Base-by-base conservation (phyloP, 2,329 filamentous ascomycete genomes). In the Apiospora koreana region DNA sequence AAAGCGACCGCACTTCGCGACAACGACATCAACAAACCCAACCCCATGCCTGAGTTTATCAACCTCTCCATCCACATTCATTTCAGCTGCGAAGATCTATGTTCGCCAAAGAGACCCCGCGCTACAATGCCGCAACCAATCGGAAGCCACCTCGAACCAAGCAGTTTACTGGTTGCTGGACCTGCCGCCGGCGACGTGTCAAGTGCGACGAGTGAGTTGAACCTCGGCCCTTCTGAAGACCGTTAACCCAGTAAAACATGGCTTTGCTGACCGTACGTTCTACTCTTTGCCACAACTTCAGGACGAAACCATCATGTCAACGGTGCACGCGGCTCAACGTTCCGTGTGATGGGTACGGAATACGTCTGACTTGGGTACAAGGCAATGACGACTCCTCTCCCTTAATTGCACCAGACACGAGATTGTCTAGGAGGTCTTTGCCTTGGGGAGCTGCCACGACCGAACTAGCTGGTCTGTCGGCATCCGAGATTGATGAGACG, bases 311-410 rank as follows among this genome's bases (percentile, higher is more conserved):
- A 7, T 42, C 50, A 16, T 75, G 74, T 42, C 45, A 68, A 9
- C 45, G 66, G 23, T 68, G 66, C 45, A 16, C 31, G 9, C 68
- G 62, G 14, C 68, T 72, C n/a, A 71, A 72, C 1, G 50, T 74
- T 25, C n/a, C 67, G 16, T 75, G 74, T 31, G 70, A 75, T 41
- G 75, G 75, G 1, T 76, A 76, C 43, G 73, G 69, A 9, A 48
- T 75, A 7, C 71, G 74, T 8, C 68, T 75, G 18, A 71, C 67
- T 28, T 75, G 72, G 74, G 58, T 73, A 1, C 38, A n/a, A 21
- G 69, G 62, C 42, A 71, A 54, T 48, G 42, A 46, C 8, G 66
- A 54, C 21, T 18, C 66, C 45, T 7, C 54, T n/a, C 10, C 66
- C 31, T 7, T 31, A 10, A 18, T 18, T 43, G 12, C 41, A 0